Percentiles rank a stretch among this genome's conserved stretches.
These are phyloP conservation scores for Trichoderma oligosporum DNA, from an alignment of 2,329 filamentous ascomycete species.

Conservation along the genomic window DNA sequence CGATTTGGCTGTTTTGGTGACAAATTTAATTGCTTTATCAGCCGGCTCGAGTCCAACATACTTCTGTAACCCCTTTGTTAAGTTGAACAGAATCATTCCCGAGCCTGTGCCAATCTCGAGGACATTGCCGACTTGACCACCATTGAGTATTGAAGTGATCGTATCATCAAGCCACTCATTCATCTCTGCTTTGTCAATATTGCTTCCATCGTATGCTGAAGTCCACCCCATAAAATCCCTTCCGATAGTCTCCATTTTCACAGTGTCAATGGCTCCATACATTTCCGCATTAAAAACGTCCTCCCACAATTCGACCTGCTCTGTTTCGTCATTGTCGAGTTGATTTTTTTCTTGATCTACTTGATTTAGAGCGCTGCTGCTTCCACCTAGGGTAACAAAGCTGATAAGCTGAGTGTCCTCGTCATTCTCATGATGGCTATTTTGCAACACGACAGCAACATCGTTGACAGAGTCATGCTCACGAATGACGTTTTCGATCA, in stretches of 20 bases:
- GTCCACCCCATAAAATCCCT: constrained; percentile 32
- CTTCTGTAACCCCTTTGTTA: constrained; percentile 21
- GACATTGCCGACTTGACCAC: constrained; percentile 20
- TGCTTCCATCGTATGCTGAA: constrained; percentile 31
- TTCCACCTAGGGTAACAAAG: no score
- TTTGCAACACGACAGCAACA: no score
- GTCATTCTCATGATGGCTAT: no score
- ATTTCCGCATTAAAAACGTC: background rate
- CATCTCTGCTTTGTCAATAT: constrained; percentile 30
- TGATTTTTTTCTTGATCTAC: no score
- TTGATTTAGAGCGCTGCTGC: no score
- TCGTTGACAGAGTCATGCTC: no score
- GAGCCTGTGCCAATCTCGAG: constrained; percentile 32
- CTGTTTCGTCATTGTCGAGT: no score
- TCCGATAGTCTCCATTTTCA: background rate
- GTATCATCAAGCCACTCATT: constrained; percentile 34
- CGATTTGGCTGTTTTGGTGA: constrained; percentile 19
- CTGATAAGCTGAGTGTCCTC: no score
- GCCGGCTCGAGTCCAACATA: constrained; percentile 32
- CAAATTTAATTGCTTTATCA: constrained; percentile 23
- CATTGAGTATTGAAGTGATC: constrained; percentile 23
- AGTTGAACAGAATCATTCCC: constrained; percentile 34
- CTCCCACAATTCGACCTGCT: constrained; percentile 1
- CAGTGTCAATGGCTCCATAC: background rate
- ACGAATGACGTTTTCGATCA: no score